Percentiles rank a stretch among this genome's conserved stretches.
phyloP scores from a whole-genome alignment of 768 basidiomycete species.

The Panellus pusillus region DNA sequence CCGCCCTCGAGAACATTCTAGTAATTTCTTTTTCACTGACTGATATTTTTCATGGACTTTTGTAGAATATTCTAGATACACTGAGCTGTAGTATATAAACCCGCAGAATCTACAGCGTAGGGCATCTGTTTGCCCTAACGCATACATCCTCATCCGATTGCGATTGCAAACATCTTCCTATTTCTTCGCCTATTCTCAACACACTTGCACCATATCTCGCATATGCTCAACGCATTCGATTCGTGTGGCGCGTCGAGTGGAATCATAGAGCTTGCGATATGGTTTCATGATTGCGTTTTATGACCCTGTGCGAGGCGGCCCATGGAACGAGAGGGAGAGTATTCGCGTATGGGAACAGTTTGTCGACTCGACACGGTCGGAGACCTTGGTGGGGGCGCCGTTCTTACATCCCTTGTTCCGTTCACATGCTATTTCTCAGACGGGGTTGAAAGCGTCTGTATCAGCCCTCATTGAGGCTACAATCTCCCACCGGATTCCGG shows the following conservation, averaged over 20 bases:
- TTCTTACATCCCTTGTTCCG: neutral
- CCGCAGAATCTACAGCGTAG: no score
- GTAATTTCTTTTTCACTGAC: no score
- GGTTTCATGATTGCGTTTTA: constrained; percentile 24
- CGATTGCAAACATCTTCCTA: no score
- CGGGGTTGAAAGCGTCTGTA: constrained; percentile 9
- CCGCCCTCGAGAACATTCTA: no score
- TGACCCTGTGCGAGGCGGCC: constrained; percentile 19
- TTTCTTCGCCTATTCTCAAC: no score
- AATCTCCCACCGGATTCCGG: constrained; percentile 16
- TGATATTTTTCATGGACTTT: no score
- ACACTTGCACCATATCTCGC: constrained; percentile 17
- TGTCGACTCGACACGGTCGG: constrained; percentile 6
- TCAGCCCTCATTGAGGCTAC: constrained; percentile 19
- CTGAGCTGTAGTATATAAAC: no score
- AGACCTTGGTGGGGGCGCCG: constrained; percentile 5
- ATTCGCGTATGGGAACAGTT: constrained; percentile 19
- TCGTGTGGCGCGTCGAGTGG: neutral
- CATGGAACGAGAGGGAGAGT: constrained; percentile 23
- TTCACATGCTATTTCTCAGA: neutral
- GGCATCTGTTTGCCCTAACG: no score
- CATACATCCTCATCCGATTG: no score
- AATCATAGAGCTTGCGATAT: constrained; percentile 21
- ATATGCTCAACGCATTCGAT: constrained; percentile 17
- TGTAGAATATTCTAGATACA: no score